Percentiles rank a stretch among this genome's conserved stretches.
Evolutionary conservation across 495 filamentous ascomycete species (phyloP).

Genomic region (Chaetomidium leptoderma): DNA sequence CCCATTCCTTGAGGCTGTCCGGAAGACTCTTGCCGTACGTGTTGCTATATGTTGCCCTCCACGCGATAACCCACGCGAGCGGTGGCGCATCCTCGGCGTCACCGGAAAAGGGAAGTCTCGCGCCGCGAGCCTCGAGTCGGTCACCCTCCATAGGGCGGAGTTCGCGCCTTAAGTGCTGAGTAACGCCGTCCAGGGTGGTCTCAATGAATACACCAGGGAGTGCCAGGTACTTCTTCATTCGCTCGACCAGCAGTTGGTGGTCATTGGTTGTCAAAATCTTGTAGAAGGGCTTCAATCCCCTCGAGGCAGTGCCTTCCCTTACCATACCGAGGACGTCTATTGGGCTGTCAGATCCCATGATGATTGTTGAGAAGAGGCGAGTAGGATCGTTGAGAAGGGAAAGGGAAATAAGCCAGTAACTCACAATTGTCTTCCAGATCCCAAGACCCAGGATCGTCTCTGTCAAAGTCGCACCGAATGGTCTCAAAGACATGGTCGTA

Average conservation of each 20-base stretch:
- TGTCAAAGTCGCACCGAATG: not conserved
- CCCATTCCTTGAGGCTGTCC: conserved; percentile 12
- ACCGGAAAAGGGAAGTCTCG: conserved; percentile 21
- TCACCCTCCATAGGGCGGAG: conserved; percentile 5
- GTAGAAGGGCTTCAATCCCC: conserved; percentile 10
- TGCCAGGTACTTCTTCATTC: conserved; percentile 2
- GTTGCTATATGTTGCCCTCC: conserved; percentile 19
- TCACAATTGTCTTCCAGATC: not conserved
- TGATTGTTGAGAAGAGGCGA: no score
- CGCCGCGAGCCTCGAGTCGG: conserved; percentile 2
- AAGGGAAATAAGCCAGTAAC: not conserved
- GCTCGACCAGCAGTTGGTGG: conserved; percentile 7
- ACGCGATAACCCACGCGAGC: conserved; percentile 25
- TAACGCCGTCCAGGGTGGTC: conserved; percentile 9
- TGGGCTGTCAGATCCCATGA: not conserved
- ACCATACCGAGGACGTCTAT: not conserved
- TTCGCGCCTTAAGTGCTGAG: not conserved
- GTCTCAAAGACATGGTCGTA: not conserved
- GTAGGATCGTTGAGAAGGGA: not conserved
- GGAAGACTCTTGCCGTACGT: conserved; percentile 13
- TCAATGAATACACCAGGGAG: not conserved
- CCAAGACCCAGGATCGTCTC: not conserved
- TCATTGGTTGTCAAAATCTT: conserved; percentile 11
- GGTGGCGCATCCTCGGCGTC: conserved; percentile 21
- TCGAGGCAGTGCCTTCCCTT: not conserved